Evolutionary conservation across 225 moss, liverwort and hornwort species (phyloP).

Genomic region (Pseudoscleropodium purum): DNA sequence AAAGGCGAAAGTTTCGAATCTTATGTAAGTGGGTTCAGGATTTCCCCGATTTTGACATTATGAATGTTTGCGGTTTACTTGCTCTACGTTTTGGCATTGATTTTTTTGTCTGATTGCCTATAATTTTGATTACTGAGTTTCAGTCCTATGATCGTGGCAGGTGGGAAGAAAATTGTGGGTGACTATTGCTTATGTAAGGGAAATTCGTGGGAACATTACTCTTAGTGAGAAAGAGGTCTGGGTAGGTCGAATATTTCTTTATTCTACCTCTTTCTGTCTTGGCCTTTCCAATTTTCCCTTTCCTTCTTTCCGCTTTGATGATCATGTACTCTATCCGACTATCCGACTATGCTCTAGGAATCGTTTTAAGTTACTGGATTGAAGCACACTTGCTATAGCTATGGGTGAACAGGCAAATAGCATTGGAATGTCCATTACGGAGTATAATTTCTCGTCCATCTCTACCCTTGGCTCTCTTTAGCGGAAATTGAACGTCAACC

Average conservation of each 20-base stretch:
- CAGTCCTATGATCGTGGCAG: neutral
- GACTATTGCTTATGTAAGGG: slow-evolving; percentile 7
- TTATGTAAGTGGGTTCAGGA: slow-evolving; percentile 21
- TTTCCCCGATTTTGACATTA: neutral
- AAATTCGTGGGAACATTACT: slow-evolving; percentile 20
- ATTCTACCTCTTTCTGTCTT: neutral
- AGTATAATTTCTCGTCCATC: neutral
- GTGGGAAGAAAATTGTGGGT: slow-evolving; percentile 32
- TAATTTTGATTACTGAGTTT: neutral
- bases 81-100: neutral
- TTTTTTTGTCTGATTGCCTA: neutral
- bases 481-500: neutral
- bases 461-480: neutral
- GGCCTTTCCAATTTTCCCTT: neutral
- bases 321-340: neutral
- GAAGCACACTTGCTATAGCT: neutral
- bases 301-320: neutral
- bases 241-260: slow-evolving; percentile 8
- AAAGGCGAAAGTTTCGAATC: neutral
- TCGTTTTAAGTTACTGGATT: neutral
- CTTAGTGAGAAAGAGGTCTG: slow-evolving; percentile 39
- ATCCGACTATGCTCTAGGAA: neutral
- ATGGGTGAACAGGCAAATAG: neutral
- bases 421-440: neutral
- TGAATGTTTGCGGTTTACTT: neutral